These are phyloP conservation scores for Escallonia herrerae DNA, from an alignment of 129 eudicot species.

Conservation along the genomic window DNA sequence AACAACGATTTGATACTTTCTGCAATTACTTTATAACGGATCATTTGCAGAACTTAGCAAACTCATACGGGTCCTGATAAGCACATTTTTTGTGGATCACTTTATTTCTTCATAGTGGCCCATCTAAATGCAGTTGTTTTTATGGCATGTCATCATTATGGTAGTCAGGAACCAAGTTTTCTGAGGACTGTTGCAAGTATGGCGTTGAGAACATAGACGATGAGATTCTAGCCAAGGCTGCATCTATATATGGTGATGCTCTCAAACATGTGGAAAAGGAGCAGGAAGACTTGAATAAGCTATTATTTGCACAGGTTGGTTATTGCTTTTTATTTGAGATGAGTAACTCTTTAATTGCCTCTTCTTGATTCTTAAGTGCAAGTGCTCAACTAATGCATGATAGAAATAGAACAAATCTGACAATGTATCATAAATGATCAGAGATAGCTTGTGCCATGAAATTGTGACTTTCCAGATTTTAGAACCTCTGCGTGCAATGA, in stretches of 20 bases:
- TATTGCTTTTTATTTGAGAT: neutral
- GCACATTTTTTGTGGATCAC: neutral
- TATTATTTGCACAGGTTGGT: constrained; percentile 72
- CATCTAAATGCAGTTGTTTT: neutral
- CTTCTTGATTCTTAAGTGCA: neutral
- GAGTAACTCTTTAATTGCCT: no score
- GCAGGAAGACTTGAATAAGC: constrained; percentile 82
- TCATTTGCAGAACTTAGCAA: neutral
- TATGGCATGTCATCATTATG: constrained; percentile 3
- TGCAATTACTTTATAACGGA: neutral
- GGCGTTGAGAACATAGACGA: constrained; percentile 79
- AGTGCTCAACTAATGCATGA: neutral
- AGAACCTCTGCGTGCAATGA: constrained; percentile 95
- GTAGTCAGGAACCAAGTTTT: constrained; percentile 76
- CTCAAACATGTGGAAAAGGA: constrained; percentile 95
- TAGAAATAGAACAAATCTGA: no score
- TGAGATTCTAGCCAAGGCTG: constrained; percentile 77
- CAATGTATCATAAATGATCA: no score
- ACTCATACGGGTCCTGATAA: neutral
- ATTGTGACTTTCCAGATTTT: constrained; percentile 36
- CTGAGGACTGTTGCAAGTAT: constrained; percentile 90
- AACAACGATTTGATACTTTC: constrained; percentile 16
- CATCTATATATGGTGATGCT: constrained; percentile 95
- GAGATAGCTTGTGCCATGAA: no score
- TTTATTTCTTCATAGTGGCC: neutral